Conservation (phyloP, 139 green algal genomes). For the Chlamydomonas sphaeroides region DNA sequence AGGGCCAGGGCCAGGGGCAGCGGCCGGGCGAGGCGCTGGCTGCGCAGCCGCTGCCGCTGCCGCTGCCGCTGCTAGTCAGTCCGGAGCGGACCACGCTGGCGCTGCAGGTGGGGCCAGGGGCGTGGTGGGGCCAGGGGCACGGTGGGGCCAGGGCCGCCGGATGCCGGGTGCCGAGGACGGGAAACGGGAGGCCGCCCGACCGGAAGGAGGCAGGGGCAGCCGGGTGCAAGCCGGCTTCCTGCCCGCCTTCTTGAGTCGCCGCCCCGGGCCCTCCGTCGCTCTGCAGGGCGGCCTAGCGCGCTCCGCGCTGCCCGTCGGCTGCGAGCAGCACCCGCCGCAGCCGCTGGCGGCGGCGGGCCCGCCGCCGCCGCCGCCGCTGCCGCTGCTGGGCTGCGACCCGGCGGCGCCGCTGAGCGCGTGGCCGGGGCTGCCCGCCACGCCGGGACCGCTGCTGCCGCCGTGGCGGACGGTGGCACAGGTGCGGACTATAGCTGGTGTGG, state of each 20-base stretch:
- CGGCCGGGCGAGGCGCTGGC: not conserved
- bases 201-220: no score
- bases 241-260: no score
- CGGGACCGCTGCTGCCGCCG: slow-evolving; percentile 44
- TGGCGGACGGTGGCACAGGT: slow-evolving; percentile 56
- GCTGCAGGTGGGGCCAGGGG: slow-evolving; percentile 16
- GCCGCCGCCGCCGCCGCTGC: not conserved
- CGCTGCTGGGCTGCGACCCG: not conserved
- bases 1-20: not conserved
- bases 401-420: not conserved
- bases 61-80: slow-evolving; percentile 16
- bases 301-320: slow-evolving; percentile 25
- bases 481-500: no score
- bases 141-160: no score
- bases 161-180: no score
- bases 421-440: slow-evolving; percentile 30
- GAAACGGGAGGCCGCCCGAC: no score
- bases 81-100: slow-evolving; percentile 14
- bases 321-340: not conserved
- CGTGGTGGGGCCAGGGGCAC: not conserved
- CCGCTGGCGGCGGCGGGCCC: not conserved
- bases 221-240: no score
- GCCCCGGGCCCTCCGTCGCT: no score
- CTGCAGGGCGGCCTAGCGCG: slow-evolving; percentile 17
- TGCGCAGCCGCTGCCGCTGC: not conserved